Evolutionary conservation across 495 filamentous ascomycete species (phyloP), one percentile per base, ranked within the genome.

Genomic region (Hypoxylon subgilvum): DNA sequence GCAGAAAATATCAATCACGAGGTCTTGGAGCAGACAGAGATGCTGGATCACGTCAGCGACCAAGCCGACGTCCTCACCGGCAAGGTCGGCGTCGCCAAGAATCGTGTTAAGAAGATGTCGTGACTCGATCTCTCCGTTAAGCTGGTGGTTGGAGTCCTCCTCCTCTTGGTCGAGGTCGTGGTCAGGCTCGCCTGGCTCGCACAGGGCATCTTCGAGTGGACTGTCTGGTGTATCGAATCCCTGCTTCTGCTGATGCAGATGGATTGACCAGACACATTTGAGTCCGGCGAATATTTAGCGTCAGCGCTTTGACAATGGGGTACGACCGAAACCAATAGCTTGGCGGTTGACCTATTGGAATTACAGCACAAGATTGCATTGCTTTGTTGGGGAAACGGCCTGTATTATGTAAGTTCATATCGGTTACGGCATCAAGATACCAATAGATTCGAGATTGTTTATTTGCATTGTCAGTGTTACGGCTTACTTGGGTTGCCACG

Each of bases 1-100:
- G 94, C 91, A 0, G 73, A 89, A 40, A 82, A 84, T 36, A 96
- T 97, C 57, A 82, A 92, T 65, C 83, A 89, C 55, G 95, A 98
- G 75, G 74, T 97, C 67, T 84, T 86, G 65, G 69, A 87, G 47
- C 94, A 98, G 78, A 92, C 87, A 68, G 84, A 87, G 63, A 82
- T 96, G 84, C 74, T 98, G 60, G 82, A 81, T 19, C 60, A 88
- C 71, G 66, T 93, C 28, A 88, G 92, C 71, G 79, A 88, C 66
- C 91, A 96, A 78, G 82, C 84, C 3, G 86, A 88, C 54, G 73
- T 86, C 42, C 73, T 94, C 38, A 81, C 82, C 41, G 79, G 82
- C 62, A 98, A 98, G 81, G 74, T 96, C 49, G 80, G 83, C 45
- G 80, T 96, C 61, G 91, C 86, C 27, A 95, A 88, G 79, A 88